Conservation (phyloP, 2,329 filamentous ascomycete genomes). For the Colletotrichum cereale region DNA sequence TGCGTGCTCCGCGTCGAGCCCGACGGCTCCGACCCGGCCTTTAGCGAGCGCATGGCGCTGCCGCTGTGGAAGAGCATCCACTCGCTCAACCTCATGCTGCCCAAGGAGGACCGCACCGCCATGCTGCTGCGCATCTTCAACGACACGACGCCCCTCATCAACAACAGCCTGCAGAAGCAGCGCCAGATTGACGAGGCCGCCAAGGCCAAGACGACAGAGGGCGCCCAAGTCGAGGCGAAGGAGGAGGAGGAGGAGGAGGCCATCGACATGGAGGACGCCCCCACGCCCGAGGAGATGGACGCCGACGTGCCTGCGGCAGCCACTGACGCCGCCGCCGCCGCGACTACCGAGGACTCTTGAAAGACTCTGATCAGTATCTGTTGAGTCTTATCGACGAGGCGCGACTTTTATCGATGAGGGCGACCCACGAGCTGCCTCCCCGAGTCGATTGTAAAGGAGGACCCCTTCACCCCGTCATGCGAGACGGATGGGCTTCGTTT, state of each 20-base stretch:
- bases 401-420: background rate
- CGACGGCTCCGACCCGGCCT: constrained; percentile 70
- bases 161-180: constrained; percentile 69
- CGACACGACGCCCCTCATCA: constrained; percentile 86
- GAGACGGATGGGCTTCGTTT: background rate
- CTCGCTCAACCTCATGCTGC: constrained; percentile 95
- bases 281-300: constrained; percentile 49
- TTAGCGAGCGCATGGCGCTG: constrained; percentile 84
- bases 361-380: background rate
- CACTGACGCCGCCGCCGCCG: background rate
- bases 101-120: constrained; percentile 93
- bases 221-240: constrained; percentile 41
- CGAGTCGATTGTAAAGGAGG: too few relatives aligned
- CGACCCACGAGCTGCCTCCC: background rate
- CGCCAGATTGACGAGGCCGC: constrained; percentile 50
- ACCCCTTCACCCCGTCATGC: background rate
- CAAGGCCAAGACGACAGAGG: constrained; percentile 51
- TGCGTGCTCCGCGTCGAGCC: constrained; percentile 89
- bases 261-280: constrained; percentile 53
- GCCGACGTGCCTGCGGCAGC: constrained; percentile 7
- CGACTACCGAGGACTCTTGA: background rate
- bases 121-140: constrained; percentile 94
- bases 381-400: background rate
- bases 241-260: constrained; percentile 38
- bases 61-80: constrained; percentile 95